Base-by-base conservation (phyloP, 352 stramenopile genomes). In the Peronospora farinosa region DNA sequence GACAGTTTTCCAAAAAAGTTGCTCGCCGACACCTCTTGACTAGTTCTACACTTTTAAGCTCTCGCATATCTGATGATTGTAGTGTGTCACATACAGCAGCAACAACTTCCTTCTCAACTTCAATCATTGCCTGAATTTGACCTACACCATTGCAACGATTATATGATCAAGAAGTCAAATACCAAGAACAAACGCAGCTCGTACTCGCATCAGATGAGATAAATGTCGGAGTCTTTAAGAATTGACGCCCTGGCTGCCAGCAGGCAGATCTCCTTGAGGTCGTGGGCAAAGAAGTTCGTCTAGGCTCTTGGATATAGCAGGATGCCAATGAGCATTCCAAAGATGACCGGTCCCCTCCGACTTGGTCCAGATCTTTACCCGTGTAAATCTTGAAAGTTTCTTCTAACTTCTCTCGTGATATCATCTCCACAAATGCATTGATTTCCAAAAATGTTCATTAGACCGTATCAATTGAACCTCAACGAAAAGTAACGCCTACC, bases 31-130 rank as follows among this genome's bases (percentile, higher is more conserved):
- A 42, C 16, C 32, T 57, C 39, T 27, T 16, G 5, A 48, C 37
- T 12, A 51, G 30, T 11, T 16, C 12, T 46, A 30, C 13, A 27
- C 42, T 41, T 13, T 25, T 38, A 13, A 9, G 17, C 15, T 35
- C 6, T 40, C 15, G n/a, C 8, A 35, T 38, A 46, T 57, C 19
- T 10, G 27, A 17, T n/a, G 10, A 13, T 7, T 44, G 19, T 11
- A 63, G 32, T 5, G 40, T 38, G 38, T 60, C 28, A 30, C 64
- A 78, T 28, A 63, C 45, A 10, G 57, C 43, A 15, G 33, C 50
- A 32, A 80, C 51, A 6, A 55, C 47, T 30, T 69, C 57, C 50
- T 78, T 78, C 23, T 80, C 70, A 1, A 76, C 28, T 7, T 65
- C 40, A 30, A 80, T 66, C 37, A 74, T 40, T 8, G 46, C 45